These are phyloP conservation scores for Myxozyma nipponensis DNA, from an alignment of 805 yeast genomes.

Conservation along the genomic window DNA sequence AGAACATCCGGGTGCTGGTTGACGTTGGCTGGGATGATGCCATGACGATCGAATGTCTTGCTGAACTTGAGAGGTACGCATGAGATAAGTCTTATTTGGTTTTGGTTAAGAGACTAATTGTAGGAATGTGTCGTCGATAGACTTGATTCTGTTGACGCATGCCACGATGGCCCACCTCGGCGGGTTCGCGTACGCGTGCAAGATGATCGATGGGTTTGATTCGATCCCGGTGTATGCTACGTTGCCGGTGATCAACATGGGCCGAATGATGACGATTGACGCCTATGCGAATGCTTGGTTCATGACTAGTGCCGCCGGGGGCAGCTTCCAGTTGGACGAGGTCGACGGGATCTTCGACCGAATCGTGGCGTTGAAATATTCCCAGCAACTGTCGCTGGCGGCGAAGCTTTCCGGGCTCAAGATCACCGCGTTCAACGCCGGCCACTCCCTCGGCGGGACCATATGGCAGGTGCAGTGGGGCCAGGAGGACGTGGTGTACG, in stretches of 20 bases:
- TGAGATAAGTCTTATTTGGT: not conserved
- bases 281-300: conserved; percentile 68
- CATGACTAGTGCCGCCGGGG: conserved; percentile 33
- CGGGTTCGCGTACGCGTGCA: conserved; percentile 65
- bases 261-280: conserved; percentile 82
- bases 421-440: conserved; percentile 82
- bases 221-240: conserved; percentile 72
- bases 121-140: conserved; percentile 41
- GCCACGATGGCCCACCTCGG: conserved; percentile 77
- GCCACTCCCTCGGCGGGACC: conserved; percentile 91
- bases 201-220: conserved; percentile 52
- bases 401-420: conserved; percentile 47
- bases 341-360: conserved; percentile 77
- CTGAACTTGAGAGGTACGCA: conserved; percentile 17
- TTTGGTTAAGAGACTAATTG: no score
- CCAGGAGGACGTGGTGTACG: conserved; percentile 77
- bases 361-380: conserved; percentile 65
- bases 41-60: conserved; percentile 18
- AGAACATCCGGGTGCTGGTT: conserved; percentile 34
- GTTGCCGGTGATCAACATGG: conserved; percentile 82
- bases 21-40: conserved; percentile 42
- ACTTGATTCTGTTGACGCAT: conserved; percentile 78
- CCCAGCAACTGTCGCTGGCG: conserved; percentile 65
- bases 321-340: conserved; percentile 45
- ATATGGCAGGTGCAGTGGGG: conserved; percentile 75